These are phyloP conservation scores for Aspergillus hancockii DNA, from an alignment of 495 filamentous ascomycete genomes.

Conservation along the genomic window DNA sequence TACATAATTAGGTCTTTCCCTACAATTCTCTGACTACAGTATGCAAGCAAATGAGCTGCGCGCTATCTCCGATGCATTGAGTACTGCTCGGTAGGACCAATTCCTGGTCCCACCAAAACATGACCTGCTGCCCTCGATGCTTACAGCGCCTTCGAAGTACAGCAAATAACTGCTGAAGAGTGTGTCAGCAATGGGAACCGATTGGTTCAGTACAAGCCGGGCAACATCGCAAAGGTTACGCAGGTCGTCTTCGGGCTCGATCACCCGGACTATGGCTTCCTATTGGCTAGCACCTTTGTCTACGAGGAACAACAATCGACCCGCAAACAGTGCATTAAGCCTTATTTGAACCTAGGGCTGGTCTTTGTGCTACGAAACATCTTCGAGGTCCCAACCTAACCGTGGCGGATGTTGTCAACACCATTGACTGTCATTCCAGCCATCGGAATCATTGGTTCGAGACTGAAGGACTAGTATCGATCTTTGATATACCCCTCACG, in stretches of 20 bases:
- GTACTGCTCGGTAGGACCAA: conserved; percentile 10
- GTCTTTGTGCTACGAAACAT: conserved; percentile 20
- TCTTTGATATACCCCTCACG: conserved; percentile 24
- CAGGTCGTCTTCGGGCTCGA: conserved; percentile 23
- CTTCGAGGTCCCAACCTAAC: conserved; percentile 23
- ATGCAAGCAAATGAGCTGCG: conserved; percentile 7
- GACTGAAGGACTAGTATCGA: conserved; percentile 27
- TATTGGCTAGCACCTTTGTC: conserved; percentile 22
- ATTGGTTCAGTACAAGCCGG: conserved; percentile 25
- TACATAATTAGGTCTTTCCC: not conserved
- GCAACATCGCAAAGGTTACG: conserved; percentile 30
- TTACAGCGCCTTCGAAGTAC: conserved; percentile 20
- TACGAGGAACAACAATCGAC: conserved; percentile 19
- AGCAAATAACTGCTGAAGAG: conserved; percentile 15
- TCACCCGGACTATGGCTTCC: conserved; percentile 25
- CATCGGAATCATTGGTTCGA: conserved; percentile 27
- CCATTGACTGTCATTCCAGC: conserved; percentile 25
- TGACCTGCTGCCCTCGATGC: conserved; percentile 18
- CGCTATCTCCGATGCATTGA: conserved; percentile 17
- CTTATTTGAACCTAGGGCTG: conserved; percentile 25
- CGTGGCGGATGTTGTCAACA: conserved; percentile 25
- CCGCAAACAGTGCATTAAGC: conserved; percentile 22
- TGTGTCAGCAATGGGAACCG: conserved; percentile 21
- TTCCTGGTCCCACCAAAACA: conserved; percentile 22
- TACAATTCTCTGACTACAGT: not conserved